A percentile compares a stretch with the other conserved stretches of the same genome.
Evolutionary conservation across 1,139 yeast genomes (phyloP).

Genomic region (Kurtzmaniella quercitrusa): DNA sequence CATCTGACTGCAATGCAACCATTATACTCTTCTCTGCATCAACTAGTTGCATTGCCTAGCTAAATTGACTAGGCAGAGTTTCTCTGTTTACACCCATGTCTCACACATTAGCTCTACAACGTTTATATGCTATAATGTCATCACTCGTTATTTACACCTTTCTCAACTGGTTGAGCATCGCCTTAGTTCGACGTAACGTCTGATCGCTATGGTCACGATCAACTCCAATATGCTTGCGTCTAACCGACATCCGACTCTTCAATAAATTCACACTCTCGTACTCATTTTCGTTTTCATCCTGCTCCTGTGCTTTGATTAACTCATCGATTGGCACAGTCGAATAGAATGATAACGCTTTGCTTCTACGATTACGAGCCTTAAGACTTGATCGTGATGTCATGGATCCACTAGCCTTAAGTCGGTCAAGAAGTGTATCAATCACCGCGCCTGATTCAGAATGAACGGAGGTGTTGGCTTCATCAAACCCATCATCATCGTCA

Average conservation of each 20-base stretch:
- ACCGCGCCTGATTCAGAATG: slow-evolving; percentile 20
- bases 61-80: background rate
- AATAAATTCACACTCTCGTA: slow-evolving; percentile 40
- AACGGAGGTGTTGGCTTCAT: slow-evolving; percentile 1
- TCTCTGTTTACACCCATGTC: background rate
- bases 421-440: slow-evolving; percentile 37
- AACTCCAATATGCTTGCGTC: slow-evolving; percentile 18
- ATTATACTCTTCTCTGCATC: too few species aligned
- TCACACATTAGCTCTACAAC: too few species aligned
- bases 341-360: slow-evolving; percentile 34
- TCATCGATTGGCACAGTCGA: slow-evolving; percentile 27
- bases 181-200: slow-evolving; percentile 36
- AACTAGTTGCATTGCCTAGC: too few species aligned
- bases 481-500: slow-evolving; percentile 10
- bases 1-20: too few species aligned
- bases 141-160: slow-evolving; percentile 8
- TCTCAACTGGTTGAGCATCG: slow-evolving; percentile 37
- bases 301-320: slow-evolving; percentile 11
- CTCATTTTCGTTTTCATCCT: slow-evolving; percentile 11
- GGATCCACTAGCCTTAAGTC: slow-evolving; percentile 31
- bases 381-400: background rate
- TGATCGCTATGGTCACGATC: slow-evolving; percentile 17
- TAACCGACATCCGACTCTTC: slow-evolving; percentile 35
- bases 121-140: background rate
- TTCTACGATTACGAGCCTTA: slow-evolving; percentile 19